Evolutionary conservation across 1,284 basidiomycete genomes (phyloP), one percentile per base, ranked within the genome.

Genomic region (Phellinidium pouzarii): DNA sequence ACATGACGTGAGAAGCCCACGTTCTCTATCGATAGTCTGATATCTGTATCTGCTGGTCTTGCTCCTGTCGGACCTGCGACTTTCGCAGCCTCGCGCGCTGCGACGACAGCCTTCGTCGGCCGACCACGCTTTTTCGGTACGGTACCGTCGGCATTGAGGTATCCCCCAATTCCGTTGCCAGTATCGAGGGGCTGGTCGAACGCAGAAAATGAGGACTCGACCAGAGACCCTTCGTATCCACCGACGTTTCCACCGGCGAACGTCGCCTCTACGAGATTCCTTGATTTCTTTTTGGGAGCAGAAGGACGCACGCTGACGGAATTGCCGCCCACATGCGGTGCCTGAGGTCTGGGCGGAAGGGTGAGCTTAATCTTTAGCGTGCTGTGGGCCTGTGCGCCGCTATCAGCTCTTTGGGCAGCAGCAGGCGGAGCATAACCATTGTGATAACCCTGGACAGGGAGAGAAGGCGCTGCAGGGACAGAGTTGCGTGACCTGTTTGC

Each of bases 351-450:
- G 26, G 48, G 53, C 34, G 84, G 82, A 3, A 86, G 72, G 40
- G 80, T 82, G 54, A 89, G 77, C 67, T 81, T 86, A 70, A 89
- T 89, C 72, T 88, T 89, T 62, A 89, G 71, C 3, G 76, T 68
- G 17, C 41, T 44, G 38, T 29, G 53, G 29, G 49, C 31, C 36
- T 12, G 44, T 14, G 25, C 41, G 19, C 11, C 4, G 51, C 64
- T 51, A 50, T 58, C 62, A 47, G 61, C 61, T 56, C 51, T 60
- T 58, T 48, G 62, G 29, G 50, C 45, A 51, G 62, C 59, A 25
- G 63, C 61, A 54, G 26, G 56, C 48, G 58, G 38, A 40, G 60
- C 60, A 56, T 60, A 45, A 59, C 59, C 60, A 58, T 60, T 54
- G 58, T 54, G 56, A 54, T 55, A 53, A 53, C 57, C 58, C 59